Evolutionary conservation across 139 green algal species (phyloP), one percentile per base, ranked within the genome.

Genomic region (Picochlorum sp.): DNA sequence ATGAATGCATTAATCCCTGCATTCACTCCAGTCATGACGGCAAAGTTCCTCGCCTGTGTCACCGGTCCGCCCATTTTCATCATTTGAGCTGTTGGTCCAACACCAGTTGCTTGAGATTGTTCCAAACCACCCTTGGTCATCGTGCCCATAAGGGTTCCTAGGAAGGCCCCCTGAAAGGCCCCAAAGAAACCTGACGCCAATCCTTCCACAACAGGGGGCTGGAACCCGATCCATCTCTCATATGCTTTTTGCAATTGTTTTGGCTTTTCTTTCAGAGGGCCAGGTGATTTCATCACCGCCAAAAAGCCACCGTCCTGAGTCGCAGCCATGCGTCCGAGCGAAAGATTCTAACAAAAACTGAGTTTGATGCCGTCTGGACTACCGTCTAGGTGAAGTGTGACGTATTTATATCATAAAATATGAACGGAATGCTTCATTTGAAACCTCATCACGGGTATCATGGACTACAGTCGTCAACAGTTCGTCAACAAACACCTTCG

Each of bases 21-120:
- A 60, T 96, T 94, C 2, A 95, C 81, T 26, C 90, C 91, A 15
- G 87, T 96, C 58, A 97, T 86, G n/a, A 95, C 88, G 6, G 82
- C 91, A 72, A 97, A 90, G 61, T 96, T 97, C n/a, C 84, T 72
- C 3, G 91, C 91, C 57, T 93, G 83, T 4, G 66, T 77, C 75
- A 80, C 74, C 0, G 88, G 88, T 2, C 85, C 82, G 1, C 77
- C 86, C 38, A 76, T 69, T 60, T 88, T 74, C 65, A 90, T 71
- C 20, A 70, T 71, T 37, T 68, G 58, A 37, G 87, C 23, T 23
- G 14, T 59, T 26, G 47, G 23, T n/a, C 51, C 47, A 54, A 54
- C 47, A 54, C n/a, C 47, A 54, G 15, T 21, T 13, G n/a, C 16
- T 26, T 54, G 18, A 54, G 47, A 54, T 54, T 47, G 23, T 16